Conservation (phyloP, 2,329 filamentous ascomycete species). For the Ustulina deusta region DNA sequence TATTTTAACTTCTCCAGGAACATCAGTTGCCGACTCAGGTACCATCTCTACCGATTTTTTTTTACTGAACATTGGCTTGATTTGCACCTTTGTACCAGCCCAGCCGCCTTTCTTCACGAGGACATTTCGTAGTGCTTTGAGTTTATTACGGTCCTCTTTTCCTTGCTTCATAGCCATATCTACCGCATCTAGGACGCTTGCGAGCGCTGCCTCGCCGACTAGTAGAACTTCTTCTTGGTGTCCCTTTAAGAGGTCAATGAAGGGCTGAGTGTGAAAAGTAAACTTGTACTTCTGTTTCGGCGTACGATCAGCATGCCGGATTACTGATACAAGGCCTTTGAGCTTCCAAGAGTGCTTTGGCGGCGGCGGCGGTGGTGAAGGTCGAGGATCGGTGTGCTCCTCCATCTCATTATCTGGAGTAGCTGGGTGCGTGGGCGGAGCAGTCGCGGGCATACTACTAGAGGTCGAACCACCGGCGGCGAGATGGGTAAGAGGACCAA, state of each 20-base stretch:
- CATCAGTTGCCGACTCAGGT: slow-evolving; percentile 44
- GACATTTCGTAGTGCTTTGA: slow-evolving; percentile 86
- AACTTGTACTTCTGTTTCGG: slow-evolving; percentile 99
- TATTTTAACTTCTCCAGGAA: slow-evolving; percentile 53
- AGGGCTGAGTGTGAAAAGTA: slow-evolving; percentile 96
- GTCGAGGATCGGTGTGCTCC: slow-evolving; percentile 50
- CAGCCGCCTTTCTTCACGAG: slow-evolving; percentile 92
- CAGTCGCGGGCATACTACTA: slow-evolving; percentile 53
- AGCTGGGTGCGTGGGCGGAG: slow-evolving; percentile 53
- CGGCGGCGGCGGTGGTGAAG: slow-evolving; percentile 72
- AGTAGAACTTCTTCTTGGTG: slow-evolving; percentile 96
- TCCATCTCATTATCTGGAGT: slow-evolving; percentile 54
- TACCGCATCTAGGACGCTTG: slow-evolving; percentile 90
- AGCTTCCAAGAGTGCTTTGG: slow-evolving; percentile 97
- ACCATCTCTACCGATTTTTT: slow-evolving; percentile 74
- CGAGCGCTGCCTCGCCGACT: slow-evolving; percentile 88
- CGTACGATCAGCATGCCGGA: slow-evolving; percentile 95
- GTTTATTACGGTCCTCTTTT: slow-evolving; percentile 86
- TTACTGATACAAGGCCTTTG: slow-evolving; percentile 96
- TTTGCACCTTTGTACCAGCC: slow-evolving; percentile 97
- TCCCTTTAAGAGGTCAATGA: slow-evolving; percentile 92
- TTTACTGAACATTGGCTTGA: slow-evolving; percentile 99
- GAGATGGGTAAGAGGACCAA: slow-evolving; percentile 51
- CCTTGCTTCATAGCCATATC: slow-evolving; percentile 81
- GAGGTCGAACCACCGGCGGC: slow-evolving; percentile 50